Conservation (phyloP, 2,329 filamentous ascomycete genomes). For the Cordyceps cateniannulata region DNA sequence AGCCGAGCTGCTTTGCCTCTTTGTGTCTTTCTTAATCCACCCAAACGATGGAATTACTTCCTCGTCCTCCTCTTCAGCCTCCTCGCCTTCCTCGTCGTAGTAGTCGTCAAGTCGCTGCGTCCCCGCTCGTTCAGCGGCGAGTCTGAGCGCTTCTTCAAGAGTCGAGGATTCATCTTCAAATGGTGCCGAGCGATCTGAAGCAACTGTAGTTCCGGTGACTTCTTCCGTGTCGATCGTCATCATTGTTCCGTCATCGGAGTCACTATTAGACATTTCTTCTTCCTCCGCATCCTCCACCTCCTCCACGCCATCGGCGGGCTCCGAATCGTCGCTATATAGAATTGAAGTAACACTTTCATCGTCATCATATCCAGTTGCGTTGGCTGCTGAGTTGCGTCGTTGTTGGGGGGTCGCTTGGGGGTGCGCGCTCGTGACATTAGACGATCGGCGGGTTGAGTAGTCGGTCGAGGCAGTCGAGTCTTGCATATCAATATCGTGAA, state of each 20-base stretch:
- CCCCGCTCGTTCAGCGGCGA: constrained; percentile 69
- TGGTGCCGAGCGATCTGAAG: constrained; percentile 49
- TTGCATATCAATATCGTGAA: constrained; percentile 86
- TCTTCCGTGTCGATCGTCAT: constrained; percentile 80
- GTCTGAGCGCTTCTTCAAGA: constrained; percentile 69
- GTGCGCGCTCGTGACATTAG: constrained; percentile 39
- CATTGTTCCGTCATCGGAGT: constrained; percentile 70
- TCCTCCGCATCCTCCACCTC: constrained; percentile 48
- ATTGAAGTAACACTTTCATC: constrained; percentile 68
- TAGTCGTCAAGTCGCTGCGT: constrained; percentile 57
- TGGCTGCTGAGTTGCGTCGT: constrained; percentile 20
- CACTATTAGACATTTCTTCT: constrained; percentile 36
- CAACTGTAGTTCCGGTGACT: constrained; percentile 61
- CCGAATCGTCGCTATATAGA: constrained; percentile 64
- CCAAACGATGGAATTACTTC: constrained; percentile 72
- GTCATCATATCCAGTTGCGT: constrained; percentile 43
- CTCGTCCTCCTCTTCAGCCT: constrained; percentile 52
- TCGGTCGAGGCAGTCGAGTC: constrained; percentile 80
- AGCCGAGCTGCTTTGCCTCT: constrained; percentile 7
- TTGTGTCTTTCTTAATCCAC: constrained; percentile 55
- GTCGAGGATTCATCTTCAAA: constrained; percentile 62
- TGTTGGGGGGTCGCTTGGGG: neutral
- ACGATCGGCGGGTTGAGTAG: constrained; percentile 62
- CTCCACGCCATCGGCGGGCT: constrained; percentile 47
- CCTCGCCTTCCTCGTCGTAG: constrained; percentile 38